phyloP scores from a whole-genome alignment of 345 rosid genomes.

The Ceriops tagal region DNA sequence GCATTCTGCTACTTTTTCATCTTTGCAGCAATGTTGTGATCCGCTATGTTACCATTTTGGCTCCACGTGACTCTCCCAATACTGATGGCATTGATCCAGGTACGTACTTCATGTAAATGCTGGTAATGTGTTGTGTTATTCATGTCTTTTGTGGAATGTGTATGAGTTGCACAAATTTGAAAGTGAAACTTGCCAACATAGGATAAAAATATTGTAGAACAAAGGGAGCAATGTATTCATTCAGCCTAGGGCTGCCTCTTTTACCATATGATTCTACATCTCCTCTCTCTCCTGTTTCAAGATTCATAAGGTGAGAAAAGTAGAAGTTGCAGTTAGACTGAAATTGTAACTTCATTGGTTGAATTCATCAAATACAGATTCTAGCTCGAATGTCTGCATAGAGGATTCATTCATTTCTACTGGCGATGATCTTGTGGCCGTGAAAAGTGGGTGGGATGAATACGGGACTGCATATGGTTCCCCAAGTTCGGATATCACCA shows the following conservation, averaged over 20 bases:
- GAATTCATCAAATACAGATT: slow-evolving; percentile 43
- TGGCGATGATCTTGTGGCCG: slow-evolving; percentile 83
- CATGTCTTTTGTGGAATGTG: background rate
- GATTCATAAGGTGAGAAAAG: background rate
- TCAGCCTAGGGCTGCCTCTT: no score
- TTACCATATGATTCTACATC: no score
- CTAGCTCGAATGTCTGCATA: slow-evolving; percentile 85
- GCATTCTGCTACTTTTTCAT: slow-evolving; percentile 3
- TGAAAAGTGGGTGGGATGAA: slow-evolving; percentile 96
- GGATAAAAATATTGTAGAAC: no score
- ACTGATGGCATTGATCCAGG: slow-evolving; percentile 99
- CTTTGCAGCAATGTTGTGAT: slow-evolving; percentile 69
- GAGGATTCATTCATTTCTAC: slow-evolving; percentile 85
- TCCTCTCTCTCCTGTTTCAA: no score
- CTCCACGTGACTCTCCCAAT: slow-evolving; percentile 86
- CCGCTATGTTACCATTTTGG: slow-evolving; percentile 76
- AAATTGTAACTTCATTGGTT: background rate
- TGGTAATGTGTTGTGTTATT: background rate
- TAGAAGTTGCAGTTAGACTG: background rate
- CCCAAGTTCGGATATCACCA: slow-evolving; percentile 76
- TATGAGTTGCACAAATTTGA: background rate
- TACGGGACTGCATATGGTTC: slow-evolving; percentile 77
- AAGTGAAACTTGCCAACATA: no score
- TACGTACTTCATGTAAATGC: slow-evolving; percentile 7
- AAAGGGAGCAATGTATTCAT: no score